These are phyloP conservation scores for Oryza punctata DNA, from an alignment of 176 grass and related monocot species.

Conservation along the genomic window DNA sequence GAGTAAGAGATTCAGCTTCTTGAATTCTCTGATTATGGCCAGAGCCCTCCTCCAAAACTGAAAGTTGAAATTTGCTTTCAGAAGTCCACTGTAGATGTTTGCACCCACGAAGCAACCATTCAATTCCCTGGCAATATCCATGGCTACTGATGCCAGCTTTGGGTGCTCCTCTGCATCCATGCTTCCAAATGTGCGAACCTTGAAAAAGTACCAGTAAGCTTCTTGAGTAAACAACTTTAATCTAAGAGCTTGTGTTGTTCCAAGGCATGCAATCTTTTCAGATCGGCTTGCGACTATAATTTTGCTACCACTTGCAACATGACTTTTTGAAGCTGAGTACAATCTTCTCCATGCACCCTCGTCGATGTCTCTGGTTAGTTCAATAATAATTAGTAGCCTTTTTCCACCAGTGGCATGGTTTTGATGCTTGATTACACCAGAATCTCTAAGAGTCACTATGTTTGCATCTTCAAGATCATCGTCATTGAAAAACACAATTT, in stretches of 20 bases:
- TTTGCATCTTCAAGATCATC: background rate
- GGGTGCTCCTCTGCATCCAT: background rate
- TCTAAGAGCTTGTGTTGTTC: background rate
- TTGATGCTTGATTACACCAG: background rate
- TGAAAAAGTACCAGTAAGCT: conserved; percentile 29
- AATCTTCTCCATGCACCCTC: background rate
- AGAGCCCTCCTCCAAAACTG: too few species aligned
- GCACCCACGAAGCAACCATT: background rate
- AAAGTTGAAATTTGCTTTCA: too few species aligned
- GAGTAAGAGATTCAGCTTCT: too few species aligned
- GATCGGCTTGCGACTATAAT: background rate
- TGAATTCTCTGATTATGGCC: too few species aligned
- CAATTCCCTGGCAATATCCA: background rate
- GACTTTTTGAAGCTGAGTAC: background rate
- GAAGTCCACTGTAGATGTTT: too few species aligned
- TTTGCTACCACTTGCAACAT: background rate
- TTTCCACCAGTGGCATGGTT: background rate
- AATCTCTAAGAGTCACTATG: background rate
- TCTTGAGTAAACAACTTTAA: conserved; percentile 1
- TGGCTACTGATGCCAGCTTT: background rate
- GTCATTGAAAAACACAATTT: background rate
- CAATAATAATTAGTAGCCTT: conserved; percentile 10
- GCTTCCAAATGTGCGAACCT: conserved; percentile 16
- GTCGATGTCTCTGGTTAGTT: background rate
- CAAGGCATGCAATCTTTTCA: background rate